Evolutionary conservation across 768 basidiomycete genomes (phyloP), one percentile per base, ranked within the genome.

Genomic region (Mycena albidolilacea): DNA sequence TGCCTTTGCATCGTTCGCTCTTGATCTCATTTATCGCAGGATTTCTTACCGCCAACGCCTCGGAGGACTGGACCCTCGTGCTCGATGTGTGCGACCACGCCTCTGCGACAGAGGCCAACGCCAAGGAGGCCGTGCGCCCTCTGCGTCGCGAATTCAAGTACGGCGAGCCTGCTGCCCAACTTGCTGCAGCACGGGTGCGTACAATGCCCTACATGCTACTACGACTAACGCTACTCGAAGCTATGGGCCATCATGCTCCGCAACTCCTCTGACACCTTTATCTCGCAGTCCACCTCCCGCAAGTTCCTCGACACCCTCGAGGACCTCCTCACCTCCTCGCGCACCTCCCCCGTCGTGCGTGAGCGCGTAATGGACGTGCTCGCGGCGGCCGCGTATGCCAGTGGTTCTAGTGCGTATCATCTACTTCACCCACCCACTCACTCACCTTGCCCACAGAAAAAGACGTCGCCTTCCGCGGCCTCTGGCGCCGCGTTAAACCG

Each of bases 171-270:
- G 79, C 91, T 43, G 90, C 91, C 4, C 93, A 94, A 80, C 83
- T 95, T 4, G 91, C 93, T 37, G 94, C 94, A n/a, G 93, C 94
- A 30, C 84, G 93, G 74, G 93, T 93, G 78, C 39, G 91, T 85
- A 55, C 35, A n/a, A 67, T 39, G 52, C 50, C 19, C 55, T 11
- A 23, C 64, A 23, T 73, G 35, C 35, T 7, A 14, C 30, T 44
- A 10, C 21, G n/a, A 21, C 43, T 12, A 8, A 57, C 23, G 3
- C 37, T 44, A 6, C 12, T 21, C 19, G 19, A 50, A 95, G 93
- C 79, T 98, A 9, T 97, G 96, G 96, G 92, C 95, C 3, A 92
- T 97, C 76, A 93, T 97, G 92, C 87, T 97, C 46, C 90, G 91
- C 37, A 97, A 97, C 78, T 91, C 91, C 3, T 89, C 91, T 0